A percentile compares a stretch with the other conserved stretches of the same genome.
Conservation (phyloP, 768 basidiomycete genomes). For the Tulasnella sp. region DNA sequence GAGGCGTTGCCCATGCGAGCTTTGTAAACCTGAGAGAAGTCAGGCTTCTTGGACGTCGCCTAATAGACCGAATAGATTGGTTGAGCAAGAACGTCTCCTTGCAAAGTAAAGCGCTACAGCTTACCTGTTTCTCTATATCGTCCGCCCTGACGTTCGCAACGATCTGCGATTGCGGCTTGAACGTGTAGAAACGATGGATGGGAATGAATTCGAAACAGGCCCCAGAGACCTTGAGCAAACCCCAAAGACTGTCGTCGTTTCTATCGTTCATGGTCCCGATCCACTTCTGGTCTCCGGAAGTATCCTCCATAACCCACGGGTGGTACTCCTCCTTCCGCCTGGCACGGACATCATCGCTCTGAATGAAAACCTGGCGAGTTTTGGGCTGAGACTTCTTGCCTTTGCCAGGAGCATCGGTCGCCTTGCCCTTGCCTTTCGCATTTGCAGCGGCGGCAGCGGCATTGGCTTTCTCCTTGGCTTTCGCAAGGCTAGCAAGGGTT, state of each 20-base stretch:
- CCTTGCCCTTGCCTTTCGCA: conserved; percentile 16
- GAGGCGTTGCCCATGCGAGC: background rate
- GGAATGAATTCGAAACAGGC: conserved; percentile 84
- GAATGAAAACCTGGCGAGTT: conserved; percentile 72
- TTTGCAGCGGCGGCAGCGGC: conserved; percentile 8
- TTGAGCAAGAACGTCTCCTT: background rate
- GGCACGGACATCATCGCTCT: conserved; percentile 69
- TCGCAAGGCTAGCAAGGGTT: conserved; percentile 33
- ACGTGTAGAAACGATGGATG: conserved; percentile 86
- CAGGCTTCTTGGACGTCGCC: background rate
- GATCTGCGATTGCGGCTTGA: conserved; percentile 76
- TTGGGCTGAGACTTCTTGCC: conserved; percentile 59
- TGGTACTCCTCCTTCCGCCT: conserved; percentile 78
- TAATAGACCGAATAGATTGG: background rate
- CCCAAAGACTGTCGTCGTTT: conserved; percentile 57
- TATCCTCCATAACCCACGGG: conserved; percentile 90
- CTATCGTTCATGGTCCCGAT: conserved; percentile 66
- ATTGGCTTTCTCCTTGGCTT: conserved; percentile 35
- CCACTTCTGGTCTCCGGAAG: conserved; percentile 63
- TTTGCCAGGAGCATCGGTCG: conserved; percentile 19
- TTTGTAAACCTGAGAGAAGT: background rate
- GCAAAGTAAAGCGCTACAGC: background rate
- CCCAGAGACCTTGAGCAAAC: conserved; percentile 69
- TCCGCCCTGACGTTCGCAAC: conserved; percentile 53
- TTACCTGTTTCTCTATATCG: conserved; percentile 61